Base-by-base conservation (phyloP, 148 eudicot species). In the Salicornia ramosissima region DNA sequence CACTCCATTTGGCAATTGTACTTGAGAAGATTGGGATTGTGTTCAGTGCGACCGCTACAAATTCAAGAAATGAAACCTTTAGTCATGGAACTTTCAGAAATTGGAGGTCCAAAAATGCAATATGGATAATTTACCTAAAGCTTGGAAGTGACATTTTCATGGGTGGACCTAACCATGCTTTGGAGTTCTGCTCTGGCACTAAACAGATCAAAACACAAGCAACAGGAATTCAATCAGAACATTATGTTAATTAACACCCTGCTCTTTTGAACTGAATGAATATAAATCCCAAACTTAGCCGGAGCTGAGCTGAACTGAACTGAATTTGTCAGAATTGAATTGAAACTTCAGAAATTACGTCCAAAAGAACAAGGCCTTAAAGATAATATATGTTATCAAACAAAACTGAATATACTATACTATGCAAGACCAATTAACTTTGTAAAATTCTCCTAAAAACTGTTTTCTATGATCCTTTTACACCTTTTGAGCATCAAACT, bases 81-180 rank as follows among this genome's bases (percentile, higher is more conserved):
- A 65, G 61, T 36, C 12, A n/a, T 39, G 47, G 42, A 43, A 45
- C n/a, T 39, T 34, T 39, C 31, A 36, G 19, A 54, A 34, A 24
- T 21, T 59, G 18, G 34, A 24, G 31, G 5, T 55, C 7, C 42
- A 25, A 18, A 54, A 34, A 58, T 4, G 50, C 46, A 50, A 67
- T 40, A 53, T 58, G 39, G 47, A 53, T n/a, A 21, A 31, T 28
- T 26, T 71, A 91, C 97, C 97, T 91, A 73, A 85, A 91, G 82
- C 95, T 91, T 64, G 97, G 97, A 65, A 91, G 90, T 16, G 97
- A 86, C 83, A 91, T 77, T 39, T 86, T 88, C 68, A 88, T 64
- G 16, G 55, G 30, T 18, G 97, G 97, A 18, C 97, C 97, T 79
- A 77, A 75, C 91, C 91, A 85, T 21, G 54, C 74, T 46, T 61